These are phyloP conservation scores for Senna siamea DNA, from an alignment of 306 rosid genomes.

Conservation along the genomic window DNA sequence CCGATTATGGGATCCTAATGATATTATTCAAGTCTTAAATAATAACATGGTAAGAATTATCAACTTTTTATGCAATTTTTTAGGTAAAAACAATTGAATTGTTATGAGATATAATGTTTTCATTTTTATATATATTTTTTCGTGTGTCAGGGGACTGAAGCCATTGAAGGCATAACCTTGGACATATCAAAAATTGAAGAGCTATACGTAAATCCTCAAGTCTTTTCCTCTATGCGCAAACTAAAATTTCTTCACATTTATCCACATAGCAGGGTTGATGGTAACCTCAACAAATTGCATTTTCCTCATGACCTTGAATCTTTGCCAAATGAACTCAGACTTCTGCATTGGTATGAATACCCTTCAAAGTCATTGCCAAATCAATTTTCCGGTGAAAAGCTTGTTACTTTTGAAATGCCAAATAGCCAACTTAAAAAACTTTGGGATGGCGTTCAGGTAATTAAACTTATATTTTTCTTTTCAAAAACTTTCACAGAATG, in stretches of 20 bases:
- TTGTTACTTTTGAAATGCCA: conserved; percentile 1
- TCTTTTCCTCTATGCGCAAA: background rate
- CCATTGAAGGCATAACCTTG: background rate
- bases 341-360: conserved; percentile 9
- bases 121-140: too few relatives aligned
- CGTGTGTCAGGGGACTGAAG: background rate
- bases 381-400: background rate
- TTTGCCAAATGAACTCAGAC: conserved; percentile 17
- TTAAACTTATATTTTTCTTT: background rate
- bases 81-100: too few relatives aligned
- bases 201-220: background rate
- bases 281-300: background rate
- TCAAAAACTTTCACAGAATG: too few relatives aligned
- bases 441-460: too few relatives aligned
- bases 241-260: conserved; percentile 1
- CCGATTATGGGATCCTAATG: background rate
- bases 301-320: conserved; percentile 15
- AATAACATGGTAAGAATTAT: background rate
- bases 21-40: background rate
- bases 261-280: too few relatives aligned
- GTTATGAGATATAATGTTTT: background rate
- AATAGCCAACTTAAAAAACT: background rate
- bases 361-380: conserved; percentile 28
- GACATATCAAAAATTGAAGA: background rate
- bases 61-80: too few relatives aligned